Evolutionary conservation across 768 basidiomycete species (phyloP).

Genomic region (Wakefieldia striispora): DNA sequence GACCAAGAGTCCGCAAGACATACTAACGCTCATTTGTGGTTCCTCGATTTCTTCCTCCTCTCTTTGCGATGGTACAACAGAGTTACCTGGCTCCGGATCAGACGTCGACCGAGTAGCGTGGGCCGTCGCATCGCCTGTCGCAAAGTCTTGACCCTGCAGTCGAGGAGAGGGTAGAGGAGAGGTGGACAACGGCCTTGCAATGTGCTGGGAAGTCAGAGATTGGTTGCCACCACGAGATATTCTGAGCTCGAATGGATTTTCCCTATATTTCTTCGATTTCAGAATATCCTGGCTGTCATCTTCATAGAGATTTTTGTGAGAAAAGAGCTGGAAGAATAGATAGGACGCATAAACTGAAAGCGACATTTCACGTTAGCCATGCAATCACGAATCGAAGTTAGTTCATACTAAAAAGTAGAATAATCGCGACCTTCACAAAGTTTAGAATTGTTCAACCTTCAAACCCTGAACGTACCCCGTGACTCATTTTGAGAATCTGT

Average conservation of each 20-base stretch:
- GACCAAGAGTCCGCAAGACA: slow-evolving; percentile 54
- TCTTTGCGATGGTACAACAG: not conserved
- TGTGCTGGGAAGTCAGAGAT: not conserved
- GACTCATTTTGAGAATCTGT: slow-evolving; percentile 70
- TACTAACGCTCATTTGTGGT: slow-evolving; percentile 51
- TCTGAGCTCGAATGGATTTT: slow-evolving; percentile 35
- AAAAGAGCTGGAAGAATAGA: slow-evolving; percentile 76
- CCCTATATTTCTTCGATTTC: slow-evolving; percentile 40
- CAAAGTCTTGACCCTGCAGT: not conserved
- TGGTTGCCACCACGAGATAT: slow-evolving; percentile 15
- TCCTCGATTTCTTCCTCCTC: slow-evolving; percentile 37
- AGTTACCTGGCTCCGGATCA: slow-evolving; percentile 12
- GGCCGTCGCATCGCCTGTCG: not conserved
- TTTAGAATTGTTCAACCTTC: slow-evolving; percentile 1
- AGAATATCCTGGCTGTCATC: slow-evolving; percentile 38
- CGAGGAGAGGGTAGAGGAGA: slow-evolving; percentile 11
- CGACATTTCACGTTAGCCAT: slow-evolving; percentile 1
- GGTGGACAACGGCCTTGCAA: slow-evolving; percentile 3
- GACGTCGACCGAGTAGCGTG: not conserved
- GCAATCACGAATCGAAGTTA: not conserved
- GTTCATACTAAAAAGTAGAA: slow-evolving; percentile 67
- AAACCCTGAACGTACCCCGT: slow-evolving; percentile 49
- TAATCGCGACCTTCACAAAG: slow-evolving; percentile 58
- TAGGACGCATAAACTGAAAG: slow-evolving; percentile 66
- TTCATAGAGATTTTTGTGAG: slow-evolving; percentile 70